Conservation (phyloP, 176 grass and related monocot species). For the Avena atlantica region DNA sequence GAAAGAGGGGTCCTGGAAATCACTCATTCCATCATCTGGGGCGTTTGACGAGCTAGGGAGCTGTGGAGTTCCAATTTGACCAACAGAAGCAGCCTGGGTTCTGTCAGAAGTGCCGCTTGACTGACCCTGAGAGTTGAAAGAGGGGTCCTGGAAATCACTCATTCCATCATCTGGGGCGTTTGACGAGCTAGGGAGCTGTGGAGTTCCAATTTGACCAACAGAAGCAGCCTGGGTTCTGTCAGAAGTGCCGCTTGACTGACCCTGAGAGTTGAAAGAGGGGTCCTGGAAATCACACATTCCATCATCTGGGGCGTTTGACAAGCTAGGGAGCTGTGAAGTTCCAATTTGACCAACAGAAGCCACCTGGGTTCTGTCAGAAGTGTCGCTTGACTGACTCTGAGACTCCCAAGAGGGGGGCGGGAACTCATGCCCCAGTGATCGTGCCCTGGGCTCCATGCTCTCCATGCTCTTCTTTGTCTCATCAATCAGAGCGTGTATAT, state of each 20-base stretch:
- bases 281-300: background rate
- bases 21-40: background rate
- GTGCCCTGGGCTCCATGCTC: background rate
- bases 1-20: background rate
- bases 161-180: background rate
- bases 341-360: background rate
- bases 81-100: background rate
- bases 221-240: constrained; percentile 6
- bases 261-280: background rate
- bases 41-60: background rate
- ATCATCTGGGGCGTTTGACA: background rate
- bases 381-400: background rate
- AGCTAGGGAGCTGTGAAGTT: background rate
- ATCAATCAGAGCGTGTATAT: constrained; percentile 48
- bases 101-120: background rate
- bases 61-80: background rate
- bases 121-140: background rate
- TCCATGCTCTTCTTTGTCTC: constrained; percentile 37
- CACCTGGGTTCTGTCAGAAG: constrained; percentile 7
- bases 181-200: background rate
- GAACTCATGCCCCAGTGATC: background rate
- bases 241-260: background rate
- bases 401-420: background rate
- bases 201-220: background rate
- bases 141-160: background rate